Base-by-base conservation (phyloP, 169 alveolate genomes). In the Prorocentrum cordatum region DNA sequence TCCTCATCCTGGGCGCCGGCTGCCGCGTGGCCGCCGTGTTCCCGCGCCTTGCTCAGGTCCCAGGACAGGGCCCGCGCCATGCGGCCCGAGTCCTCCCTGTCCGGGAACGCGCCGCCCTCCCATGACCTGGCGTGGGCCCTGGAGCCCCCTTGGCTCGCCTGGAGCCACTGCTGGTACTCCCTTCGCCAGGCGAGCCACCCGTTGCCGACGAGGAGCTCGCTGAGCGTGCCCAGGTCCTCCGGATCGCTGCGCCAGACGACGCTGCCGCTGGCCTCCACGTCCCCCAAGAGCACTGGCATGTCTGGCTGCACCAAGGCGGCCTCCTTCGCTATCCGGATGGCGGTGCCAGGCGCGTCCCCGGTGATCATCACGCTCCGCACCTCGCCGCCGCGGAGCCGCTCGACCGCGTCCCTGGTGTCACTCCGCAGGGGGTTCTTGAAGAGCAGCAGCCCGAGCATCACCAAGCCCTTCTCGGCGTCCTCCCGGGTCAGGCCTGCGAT, bases 281-380 rank as follows among this genome's bases (percentile, higher is more conserved):
- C 54, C 16, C 54, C 54, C n/a, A 42, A 16, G n/a, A 42, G 16
- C 54, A 42, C 54, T 12, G 54, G 54, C 54, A 42, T 16, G 16
- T 16, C 54, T 16, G 9, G n/a, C 16, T 9, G 54, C 54, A 42
- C 54, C 54, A 42, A 42, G 54, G 54, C 9, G 54, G 54, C 54
- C 16, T 42, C 54, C 54, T 61, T 79, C 62, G 77, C 89, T 26
- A 79, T 79, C 27, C 68, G 61, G 38, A 79, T 62, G 32, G 89
- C 89, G 16, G 89, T 79, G 35, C 89, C 89, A 4, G 89, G 66
- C 39, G 89, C 75, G n/a, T 79, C 89, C 3, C 89, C 89, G 2
- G 89, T 79, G 66, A 79, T 79, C 89, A 79, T 79, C 29, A 79
- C 89, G 54, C 54, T 42, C 16, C 54, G 9, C n/a, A 42, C 54